These are phyloP conservation scores for Calonectria ilicicola DNA, from an alignment of 2,329 filamentous ascomycete species.

Conservation along the genomic window DNA sequence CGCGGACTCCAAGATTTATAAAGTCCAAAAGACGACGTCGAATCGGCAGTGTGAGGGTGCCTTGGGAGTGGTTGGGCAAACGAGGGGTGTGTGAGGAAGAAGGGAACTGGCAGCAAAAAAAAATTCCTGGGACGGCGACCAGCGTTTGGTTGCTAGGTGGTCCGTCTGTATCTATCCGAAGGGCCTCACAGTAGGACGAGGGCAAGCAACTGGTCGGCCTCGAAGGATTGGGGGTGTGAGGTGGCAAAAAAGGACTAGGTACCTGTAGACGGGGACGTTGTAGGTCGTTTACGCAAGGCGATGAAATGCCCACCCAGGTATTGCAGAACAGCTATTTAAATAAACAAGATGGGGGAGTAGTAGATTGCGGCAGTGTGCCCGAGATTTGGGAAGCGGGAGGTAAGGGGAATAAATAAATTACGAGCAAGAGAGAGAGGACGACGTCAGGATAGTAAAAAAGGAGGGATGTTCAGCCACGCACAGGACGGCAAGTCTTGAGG, in stretches of 20 bases:
- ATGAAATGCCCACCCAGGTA: conserved; percentile 30
- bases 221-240: conserved; percentile 40
- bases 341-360: conserved; percentile 13
- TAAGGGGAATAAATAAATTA: conserved; percentile 14
- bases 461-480: conserved; percentile 35
- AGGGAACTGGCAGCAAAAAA: conserved; percentile 6
- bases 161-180: conserved; percentile 32
- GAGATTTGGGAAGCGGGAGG: not conserved
- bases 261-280: conserved; percentile 29
- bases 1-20: conserved; percentile 35
- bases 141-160: conserved; percentile 28
- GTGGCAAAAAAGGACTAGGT: conserved; percentile 45
- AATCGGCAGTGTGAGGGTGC: conserved; percentile 22
- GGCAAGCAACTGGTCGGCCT: conserved; percentile 30
- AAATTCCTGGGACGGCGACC: conserved; percentile 21
- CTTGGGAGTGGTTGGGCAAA: conserved; percentile 28
- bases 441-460: conserved; percentile 2
- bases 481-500: conserved; percentile 33
- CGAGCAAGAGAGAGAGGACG: conserved; percentile 17
- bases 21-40: conserved; percentile 18
- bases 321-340: conserved; percentile 28
- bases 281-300: conserved; percentile 29
- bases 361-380: conserved; percentile 18
- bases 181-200: conserved; percentile 38
- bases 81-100: conserved; percentile 27